Evolutionary conservation across 139 green algal genomes (phyloP), one percentile per base, ranked within the genome.

Genomic region (Zygnema circumcarinatum): DNA sequence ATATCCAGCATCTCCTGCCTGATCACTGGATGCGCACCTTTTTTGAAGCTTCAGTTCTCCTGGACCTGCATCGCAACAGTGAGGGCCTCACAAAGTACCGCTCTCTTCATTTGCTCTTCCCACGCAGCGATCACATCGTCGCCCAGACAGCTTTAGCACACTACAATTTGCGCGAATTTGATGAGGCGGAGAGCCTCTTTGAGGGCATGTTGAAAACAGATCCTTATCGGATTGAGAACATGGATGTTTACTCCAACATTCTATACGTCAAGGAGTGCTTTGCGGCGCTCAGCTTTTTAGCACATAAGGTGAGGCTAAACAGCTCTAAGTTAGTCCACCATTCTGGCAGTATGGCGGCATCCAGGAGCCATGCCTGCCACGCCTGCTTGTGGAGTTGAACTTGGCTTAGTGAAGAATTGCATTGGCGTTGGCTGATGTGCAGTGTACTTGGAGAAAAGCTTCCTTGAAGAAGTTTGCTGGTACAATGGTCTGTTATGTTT

Each of bases 241-340:
- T 98, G 91, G 97, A 99, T 94, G 94, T 89, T 2, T 98, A 97
- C 86, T 96, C 92, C 91, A 99, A 99, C 95, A 98, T 99, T 75
- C 93, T 99, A 69, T 94, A 93, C 82, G 90, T 94, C 32, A 92
- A 91, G 39, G 89, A 91, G 82, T 16, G 35, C 47, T 92, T 81
- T 68, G 93, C 94, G 0, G 90, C 89, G 31, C 92, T 99, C 54
- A 94, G 88, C n/a, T 87, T 94, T 84, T 90, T 99, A 53, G 97
- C 97, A 3, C 96, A 98, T 87, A 81, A 93, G 35, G 79, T 86
- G 79, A 79, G 76, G 39, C 54, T 25, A 25, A 72, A 29, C n/a
- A n/a, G n/a, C n/a, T n/a, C n/a, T n/a, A n/a, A n/a, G n/a, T n/a
- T n/a, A n/a, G n/a, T n/a, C n/a, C n/a, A n/a, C n/a, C n/a, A n/a